phyloP scores from a whole-genome alignment of 1,139 yeast species.

The Debaryomyces subglobosus region DNA sequence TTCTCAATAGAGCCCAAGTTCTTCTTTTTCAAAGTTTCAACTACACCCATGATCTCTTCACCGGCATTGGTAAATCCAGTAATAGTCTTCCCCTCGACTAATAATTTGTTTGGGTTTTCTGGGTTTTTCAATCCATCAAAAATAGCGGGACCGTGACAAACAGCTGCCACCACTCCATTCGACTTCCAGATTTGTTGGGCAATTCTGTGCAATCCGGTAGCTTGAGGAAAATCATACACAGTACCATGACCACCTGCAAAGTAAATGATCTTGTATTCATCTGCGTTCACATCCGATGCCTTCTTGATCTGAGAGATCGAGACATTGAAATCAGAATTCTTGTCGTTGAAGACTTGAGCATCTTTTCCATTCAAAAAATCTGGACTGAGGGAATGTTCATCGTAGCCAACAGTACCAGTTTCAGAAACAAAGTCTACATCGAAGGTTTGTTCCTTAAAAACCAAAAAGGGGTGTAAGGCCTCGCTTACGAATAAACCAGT shows the following conservation, averaged over 20 bases:
- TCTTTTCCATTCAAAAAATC: slow-evolving; percentile 50
- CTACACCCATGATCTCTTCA: slow-evolving; percentile 46
- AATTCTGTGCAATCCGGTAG: slow-evolving; percentile 46
- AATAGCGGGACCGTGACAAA: slow-evolving; percentile 68
- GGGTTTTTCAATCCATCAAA: slow-evolving; percentile 49
- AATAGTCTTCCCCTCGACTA: slow-evolving; percentile 54
- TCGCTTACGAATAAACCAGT: slow-evolving; percentile 62
- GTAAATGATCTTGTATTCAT: slow-evolving; percentile 55
- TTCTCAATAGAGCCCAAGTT: slow-evolving; percentile 39
- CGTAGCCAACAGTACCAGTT: slow-evolving; percentile 56
- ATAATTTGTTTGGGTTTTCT: slow-evolving; percentile 38
- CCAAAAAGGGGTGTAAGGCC: slow-evolving; percentile 59
- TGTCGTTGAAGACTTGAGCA: slow-evolving; percentile 36
- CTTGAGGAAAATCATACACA: slow-evolving; percentile 58
- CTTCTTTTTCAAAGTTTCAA: slow-evolving; percentile 32
- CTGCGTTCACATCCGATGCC: slow-evolving; percentile 46
- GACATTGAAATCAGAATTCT: slow-evolving; percentile 39
- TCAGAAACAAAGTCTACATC: slow-evolving; percentile 61
- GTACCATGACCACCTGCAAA: slow-evolving; percentile 72
- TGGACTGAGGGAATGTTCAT: slow-evolving; percentile 50
- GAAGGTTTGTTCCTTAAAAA: slow-evolving; percentile 47
- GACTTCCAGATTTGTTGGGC: slow-evolving; percentile 50
- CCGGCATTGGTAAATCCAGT: slow-evolving; percentile 67
- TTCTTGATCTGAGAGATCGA: slow-evolving; percentile 39
- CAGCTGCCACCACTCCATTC: slow-evolving; percentile 62